Evolutionary conservation across 2,329 filamentous ascomycete species (phyloP).

Genomic region (Ascochyta rabiei): DNA sequence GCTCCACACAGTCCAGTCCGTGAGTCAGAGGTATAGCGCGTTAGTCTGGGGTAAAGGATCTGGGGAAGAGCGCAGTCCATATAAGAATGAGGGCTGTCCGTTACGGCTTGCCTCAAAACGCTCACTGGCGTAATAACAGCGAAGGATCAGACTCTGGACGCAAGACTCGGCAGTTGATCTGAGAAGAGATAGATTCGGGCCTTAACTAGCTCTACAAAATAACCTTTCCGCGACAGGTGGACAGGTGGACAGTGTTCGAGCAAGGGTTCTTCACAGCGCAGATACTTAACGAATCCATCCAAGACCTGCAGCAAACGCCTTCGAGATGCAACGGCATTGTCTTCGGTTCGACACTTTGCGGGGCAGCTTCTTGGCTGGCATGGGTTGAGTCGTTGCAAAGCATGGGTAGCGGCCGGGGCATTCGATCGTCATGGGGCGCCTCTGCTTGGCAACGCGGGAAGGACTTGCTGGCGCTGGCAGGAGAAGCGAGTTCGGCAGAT

Average conservation of each 20-base stretch:
- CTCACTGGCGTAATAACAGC: constrained; percentile 12
- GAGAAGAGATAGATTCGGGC: constrained; percentile 19
- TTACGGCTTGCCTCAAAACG: constrained; percentile 21
- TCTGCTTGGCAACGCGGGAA: constrained; percentile 26
- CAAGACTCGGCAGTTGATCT: constrained; percentile 38
- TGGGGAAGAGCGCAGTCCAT: constrained; percentile 39
- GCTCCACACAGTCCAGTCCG: constrained; percentile 23
- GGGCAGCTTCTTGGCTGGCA: constrained; percentile 42
- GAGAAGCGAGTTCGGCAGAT: constrained; percentile 12
- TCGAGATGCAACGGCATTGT: constrained; percentile 25
- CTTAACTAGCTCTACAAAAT: constrained; percentile 25
- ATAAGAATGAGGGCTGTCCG: constrained; percentile 30
- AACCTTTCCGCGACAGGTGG: constrained; percentile 1
- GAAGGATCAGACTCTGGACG: constrained; percentile 21
- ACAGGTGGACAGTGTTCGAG: constrained; percentile 9
- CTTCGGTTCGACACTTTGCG: constrained; percentile 31
- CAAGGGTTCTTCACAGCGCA: constrained; percentile 20
- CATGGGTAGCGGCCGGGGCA: constrained; percentile 25
- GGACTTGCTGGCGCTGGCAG: constrained; percentile 1
- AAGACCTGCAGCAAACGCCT: constrained; percentile 16
- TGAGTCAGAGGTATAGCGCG: constrained; percentile 12
- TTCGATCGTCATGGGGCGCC: constrained; percentile 24
- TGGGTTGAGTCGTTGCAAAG: constrained; percentile 24
- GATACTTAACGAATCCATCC: constrained; percentile 37
- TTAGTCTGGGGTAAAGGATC: constrained; percentile 33